Conservation (phyloP, 257 asterid species). For the Ehretia macrophylla region DNA sequence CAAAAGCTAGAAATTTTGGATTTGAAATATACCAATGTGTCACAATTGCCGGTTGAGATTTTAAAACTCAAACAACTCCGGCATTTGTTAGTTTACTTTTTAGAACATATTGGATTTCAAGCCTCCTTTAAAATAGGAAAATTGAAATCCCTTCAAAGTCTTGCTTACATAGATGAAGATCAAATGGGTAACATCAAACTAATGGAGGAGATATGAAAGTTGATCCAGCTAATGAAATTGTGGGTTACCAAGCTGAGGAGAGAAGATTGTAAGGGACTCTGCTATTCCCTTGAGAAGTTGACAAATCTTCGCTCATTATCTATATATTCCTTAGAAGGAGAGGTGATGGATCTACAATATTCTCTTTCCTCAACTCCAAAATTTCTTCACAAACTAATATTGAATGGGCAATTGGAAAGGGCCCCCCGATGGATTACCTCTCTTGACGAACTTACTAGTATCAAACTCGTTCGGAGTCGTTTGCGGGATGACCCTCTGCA, state of each 20-base stretch:
- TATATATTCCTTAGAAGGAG: not conserved
- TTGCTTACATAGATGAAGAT: not conserved
- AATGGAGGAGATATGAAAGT: slow-evolving; percentile 7
- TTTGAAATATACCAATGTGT: slow-evolving; percentile 1
- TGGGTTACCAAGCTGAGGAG: slow-evolving; percentile 1
- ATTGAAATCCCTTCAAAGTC: not conserved
- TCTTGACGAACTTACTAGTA: not conserved
- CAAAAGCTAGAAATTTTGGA: slow-evolving; percentile 9
- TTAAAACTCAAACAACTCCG: slow-evolving; percentile 5
- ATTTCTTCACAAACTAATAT: not conserved
- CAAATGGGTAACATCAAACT: not conserved
- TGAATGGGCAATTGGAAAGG: slow-evolving; percentile 11
- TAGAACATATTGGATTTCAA: not conserved
- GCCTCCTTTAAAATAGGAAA: slow-evolving; percentile 1
- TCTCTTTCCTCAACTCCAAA: not conserved
- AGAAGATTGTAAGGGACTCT: not conserved
- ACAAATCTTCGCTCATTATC: not conserved
- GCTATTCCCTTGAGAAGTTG: slow-evolving; percentile 7
- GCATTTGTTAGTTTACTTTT: too few species aligned
- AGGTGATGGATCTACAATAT: slow-evolving; percentile 7
- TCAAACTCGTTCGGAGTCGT: slow-evolving; percentile 1
- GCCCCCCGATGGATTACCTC: slow-evolving; percentile 18
- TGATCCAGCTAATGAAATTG: not conserved
- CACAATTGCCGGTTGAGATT: slow-evolving; percentile 5
- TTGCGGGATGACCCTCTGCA: slow-evolving; percentile 4